Evolutionary conservation across 2,329 filamentous ascomycete genomes (phyloP), one percentile per base, ranked within the genome.

Genomic region (Diplocarpon rosae): DNA sequence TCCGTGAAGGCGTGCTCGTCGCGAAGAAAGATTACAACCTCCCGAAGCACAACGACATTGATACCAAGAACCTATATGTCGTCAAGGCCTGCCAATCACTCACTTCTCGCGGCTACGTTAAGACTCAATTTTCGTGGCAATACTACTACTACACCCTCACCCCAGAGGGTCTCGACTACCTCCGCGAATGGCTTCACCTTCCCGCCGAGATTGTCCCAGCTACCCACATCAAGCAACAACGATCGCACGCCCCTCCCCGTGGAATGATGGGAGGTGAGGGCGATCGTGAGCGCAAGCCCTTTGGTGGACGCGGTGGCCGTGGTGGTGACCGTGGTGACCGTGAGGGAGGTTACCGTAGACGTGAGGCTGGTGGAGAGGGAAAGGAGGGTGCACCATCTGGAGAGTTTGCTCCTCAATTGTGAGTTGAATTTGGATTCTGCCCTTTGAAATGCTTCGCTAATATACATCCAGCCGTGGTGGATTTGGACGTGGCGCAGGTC

Each of bases 81-180:
- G 86, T 98, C 81, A 98, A 98, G 83, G 92, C 92, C 65, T 83
- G 81, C 75, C 92, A 98, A 78, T 98, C 92, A 57, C 82, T 98
- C 67, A 94, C 82, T 76, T 95, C 89, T 62, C 90, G 92, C 69
- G 90, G 90, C 69, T 96, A 86, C 73, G 81, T 98, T 75, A 98
- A 98, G 86, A 98, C 92, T 63, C 92, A 93, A 73, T 98, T 98
- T 85, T 95, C 88, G 60, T 95, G 88, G 88, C 88, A 95, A 75
- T 95, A 89, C 80, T 95, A 96, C 84, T 98, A 98, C 85, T 98
- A 98, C 83, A 95, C 92, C 72, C 83, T 98, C 72, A 95, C 90
- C 69, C 86, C 89, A 66, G 89, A 96, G 80, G 92, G 92, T 75
- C 90, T 98, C 69, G 90, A 96, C 78, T 98, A 98, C 81, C 89